Evolutionary conservation across 352 stramenopile genomes (phyloP), one percentile per base, ranked within the genome.

Genomic region (Phytophthora palmivora): DNA sequence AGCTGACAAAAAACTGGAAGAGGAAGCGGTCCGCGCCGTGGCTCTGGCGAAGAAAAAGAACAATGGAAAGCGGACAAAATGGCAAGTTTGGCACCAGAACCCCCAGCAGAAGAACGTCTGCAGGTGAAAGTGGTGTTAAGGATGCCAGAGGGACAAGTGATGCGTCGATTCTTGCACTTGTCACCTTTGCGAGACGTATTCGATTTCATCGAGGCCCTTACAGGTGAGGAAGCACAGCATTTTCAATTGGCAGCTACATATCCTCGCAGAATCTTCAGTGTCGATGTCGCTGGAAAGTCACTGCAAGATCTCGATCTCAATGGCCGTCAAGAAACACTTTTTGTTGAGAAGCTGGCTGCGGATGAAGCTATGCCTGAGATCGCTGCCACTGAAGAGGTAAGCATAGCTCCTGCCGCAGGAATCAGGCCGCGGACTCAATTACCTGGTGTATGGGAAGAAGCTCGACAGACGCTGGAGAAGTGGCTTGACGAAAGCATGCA

Each of bases 211-310:
- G 81, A 88, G 55, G 74, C 81, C 19, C 44, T 80, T 7, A 87
- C 74, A 4, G 84, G 81, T 22, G 81, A 89, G 0, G 43, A 70
- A 2, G 67, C 58, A 2, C 51, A 32, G 10, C n/a, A 58, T 8
- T 88, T 82, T 46, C 79, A 79, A 45, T 46, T 92, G 43, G 79
- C 78, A 4, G 71, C 79, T 28, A 87, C 76, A 30, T 92, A 86
- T 36, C 84, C 84, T 7, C 81, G 84, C 37, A 75, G 79, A 34
- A 48, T 91, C 12, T 92, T 90, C 60, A 58, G 60, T 11, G 33
- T 78, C 5, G 72, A 84, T 39, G 19, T 46, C 22, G 55, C 46
- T 0, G 60, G 73, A 4, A 76, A 87, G 46, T 71, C 74, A 19
- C 54, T 94, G 34, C 60, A 82, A 43, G 75, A 87, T 21, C 61